Percentiles rank a stretch among this genome's conserved stretches.
Conservation (phyloP, 208 protist species). For the Naegleria fowleri region DNA sequence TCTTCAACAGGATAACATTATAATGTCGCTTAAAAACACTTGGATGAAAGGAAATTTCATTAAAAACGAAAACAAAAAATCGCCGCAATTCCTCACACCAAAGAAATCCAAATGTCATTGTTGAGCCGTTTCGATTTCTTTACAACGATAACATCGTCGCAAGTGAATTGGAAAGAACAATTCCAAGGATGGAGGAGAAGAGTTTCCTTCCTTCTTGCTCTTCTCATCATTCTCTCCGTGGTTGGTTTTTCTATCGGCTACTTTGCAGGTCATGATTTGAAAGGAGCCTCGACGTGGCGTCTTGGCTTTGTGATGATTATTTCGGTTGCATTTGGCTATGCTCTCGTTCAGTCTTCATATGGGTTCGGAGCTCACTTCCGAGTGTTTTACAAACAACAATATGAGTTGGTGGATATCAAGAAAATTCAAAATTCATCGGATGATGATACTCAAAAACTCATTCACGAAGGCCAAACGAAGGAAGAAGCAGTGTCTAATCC, state of each 20-base stretch:
- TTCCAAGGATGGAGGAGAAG: neutral
- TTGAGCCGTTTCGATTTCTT: too few relatives aligned
- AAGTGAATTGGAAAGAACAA: neutral
- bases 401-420: neutral
- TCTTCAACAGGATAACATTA: too few relatives aligned
- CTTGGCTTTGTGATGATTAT: neutral
- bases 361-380: neutral
- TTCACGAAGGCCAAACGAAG: too few relatives aligned
- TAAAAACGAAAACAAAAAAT: too few relatives aligned
- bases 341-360: neutral
- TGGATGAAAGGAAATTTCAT: too few relatives aligned
- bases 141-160: too few relatives aligned
- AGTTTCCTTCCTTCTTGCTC: neutral
- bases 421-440: too few relatives aligned
- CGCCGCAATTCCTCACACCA: too few relatives aligned
- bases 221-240: neutral
- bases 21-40: too few relatives aligned
- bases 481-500: too few relatives aligned
- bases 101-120: too few relatives aligned
- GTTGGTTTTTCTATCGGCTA: neutral
- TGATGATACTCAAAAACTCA: too few relatives aligned
- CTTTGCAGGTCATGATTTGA: neutral
- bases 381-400: neutral
- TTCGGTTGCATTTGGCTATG: neutral
- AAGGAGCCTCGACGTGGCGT: neutral